Evolutionary conservation across 768 basidiomycete species (phyloP).

Genomic region (Tulasnella sp.): DNA sequence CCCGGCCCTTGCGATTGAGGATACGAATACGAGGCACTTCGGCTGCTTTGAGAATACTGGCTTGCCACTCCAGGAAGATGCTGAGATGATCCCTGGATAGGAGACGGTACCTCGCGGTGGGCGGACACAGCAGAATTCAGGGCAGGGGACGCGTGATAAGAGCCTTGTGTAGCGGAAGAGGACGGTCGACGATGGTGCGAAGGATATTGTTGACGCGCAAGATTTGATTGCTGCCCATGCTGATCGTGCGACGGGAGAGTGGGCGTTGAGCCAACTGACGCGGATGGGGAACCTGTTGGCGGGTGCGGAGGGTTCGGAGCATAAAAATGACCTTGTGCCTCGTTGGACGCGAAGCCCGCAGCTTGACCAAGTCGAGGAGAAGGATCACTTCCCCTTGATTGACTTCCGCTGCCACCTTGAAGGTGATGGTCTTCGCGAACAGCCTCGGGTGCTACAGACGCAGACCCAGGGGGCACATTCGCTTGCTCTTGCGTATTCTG

Average conservation of each 20-base stretch:
- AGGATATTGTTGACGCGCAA: background rate
- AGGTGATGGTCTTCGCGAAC: conserved; percentile 10
- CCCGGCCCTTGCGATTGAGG: background rate
- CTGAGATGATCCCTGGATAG: background rate
- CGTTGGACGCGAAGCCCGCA: background rate
- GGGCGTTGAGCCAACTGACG: conserved; percentile 8
- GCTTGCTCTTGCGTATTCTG: conserved; percentile 4
- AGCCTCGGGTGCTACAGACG: background rate
- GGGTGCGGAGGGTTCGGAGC: background rate
- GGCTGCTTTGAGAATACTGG: conserved; percentile 4
- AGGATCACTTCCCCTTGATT: background rate
- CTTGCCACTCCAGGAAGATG: background rate
- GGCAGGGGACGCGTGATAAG: conserved; percentile 6
- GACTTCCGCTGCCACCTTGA: background rate
- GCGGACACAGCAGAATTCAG: background rate
- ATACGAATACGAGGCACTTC: conserved; percentile 14
- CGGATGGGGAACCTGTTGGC: conserved; percentile 17
- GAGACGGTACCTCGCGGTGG: background rate
- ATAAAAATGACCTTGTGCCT: background rate
- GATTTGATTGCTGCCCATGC: conserved; percentile 4
- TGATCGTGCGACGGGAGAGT: conserved; percentile 4
- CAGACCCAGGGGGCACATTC: background rate
- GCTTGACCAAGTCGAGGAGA: conserved; percentile 14
- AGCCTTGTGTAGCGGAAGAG: conserved; percentile 8
- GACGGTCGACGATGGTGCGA: conserved; percentile 10